These are phyloP conservation scores for Lactarius indigo DNA, from an alignment of 768 basidiomycete species.

Conservation along the genomic window DNA sequence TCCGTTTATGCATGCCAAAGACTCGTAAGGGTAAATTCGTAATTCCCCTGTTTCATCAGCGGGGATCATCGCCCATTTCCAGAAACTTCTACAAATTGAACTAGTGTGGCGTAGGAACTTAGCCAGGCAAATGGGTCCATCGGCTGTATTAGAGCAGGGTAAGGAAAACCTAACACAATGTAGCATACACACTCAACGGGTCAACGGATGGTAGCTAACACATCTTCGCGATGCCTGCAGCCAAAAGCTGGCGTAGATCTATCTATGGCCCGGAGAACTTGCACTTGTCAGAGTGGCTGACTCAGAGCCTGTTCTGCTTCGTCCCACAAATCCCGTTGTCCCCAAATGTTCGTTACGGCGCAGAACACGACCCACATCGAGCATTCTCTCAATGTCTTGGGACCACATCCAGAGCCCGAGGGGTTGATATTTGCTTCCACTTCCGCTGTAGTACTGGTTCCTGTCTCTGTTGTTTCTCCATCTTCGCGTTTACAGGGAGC, in stretches of 20 bases:
- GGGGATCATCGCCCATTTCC: no score
- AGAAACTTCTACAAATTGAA: no score
- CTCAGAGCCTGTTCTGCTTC: slow-evolving; percentile 50
- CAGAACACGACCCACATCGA: slow-evolving; percentile 76
- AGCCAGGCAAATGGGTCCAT: background rate
- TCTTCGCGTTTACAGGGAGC: background rate
- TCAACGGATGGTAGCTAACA: background rate
- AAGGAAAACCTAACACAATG: background rate
- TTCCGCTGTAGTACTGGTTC: background rate
- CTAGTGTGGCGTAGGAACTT: background rate
- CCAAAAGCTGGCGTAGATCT: background rate
- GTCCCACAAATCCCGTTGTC: slow-evolving; percentile 75
- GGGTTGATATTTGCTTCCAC: slow-evolving; percentile 1
- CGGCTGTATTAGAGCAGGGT: background rate
- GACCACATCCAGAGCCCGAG: background rate
- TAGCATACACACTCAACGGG: background rate
- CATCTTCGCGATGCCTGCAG: background rate
- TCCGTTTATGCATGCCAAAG: no score
- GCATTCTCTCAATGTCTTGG: slow-evolving; percentile 35
- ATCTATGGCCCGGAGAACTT: background rate
- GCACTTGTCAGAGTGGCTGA: background rate
- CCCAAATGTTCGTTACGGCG: slow-evolving; percentile 65
- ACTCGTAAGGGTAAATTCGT: no score
- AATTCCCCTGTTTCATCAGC: no score
- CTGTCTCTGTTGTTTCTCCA: slow-evolving; percentile 12